Percentiles rank a stretch among this genome's conserved stretches.
Conservation (phyloP, 495 filamentous ascomycete species). For the Pseudoneurospora amorphoporcata region DNA sequence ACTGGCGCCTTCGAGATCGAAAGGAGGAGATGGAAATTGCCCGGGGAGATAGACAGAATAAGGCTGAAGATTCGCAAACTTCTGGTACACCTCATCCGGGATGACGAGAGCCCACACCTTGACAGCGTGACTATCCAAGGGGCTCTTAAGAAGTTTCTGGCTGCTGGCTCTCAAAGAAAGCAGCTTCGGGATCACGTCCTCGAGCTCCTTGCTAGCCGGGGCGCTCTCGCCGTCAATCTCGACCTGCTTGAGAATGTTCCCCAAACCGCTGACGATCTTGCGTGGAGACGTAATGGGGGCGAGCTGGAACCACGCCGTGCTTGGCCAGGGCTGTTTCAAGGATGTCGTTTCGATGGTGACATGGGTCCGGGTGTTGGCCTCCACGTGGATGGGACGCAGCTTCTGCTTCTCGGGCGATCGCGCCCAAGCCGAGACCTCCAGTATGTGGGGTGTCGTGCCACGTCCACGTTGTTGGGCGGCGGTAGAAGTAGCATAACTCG, state of each 20-base stretch:
- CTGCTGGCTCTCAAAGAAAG: constrained; percentile 31
- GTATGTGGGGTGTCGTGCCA: constrained; percentile 45
- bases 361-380: constrained; percentile 19
- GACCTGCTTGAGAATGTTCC: constrained; percentile 71
- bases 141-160: neutral
- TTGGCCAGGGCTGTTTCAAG: neutral
- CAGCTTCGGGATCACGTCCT: constrained; percentile 50
- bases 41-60: neutral
- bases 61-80: neutral
- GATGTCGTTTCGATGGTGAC: constrained; percentile 9
- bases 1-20: neutral
- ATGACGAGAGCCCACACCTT: constrained; percentile 70
- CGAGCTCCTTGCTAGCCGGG: constrained; percentile 70
- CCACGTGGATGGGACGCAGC: constrained; percentile 5
- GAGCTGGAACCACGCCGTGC: constrained; percentile 36
- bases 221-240: constrained; percentile 38
- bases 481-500: constrained; percentile 35
- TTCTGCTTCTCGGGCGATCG: constrained; percentile 4
- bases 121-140: constrained; percentile 33
- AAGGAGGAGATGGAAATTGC: neutral
- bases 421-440: constrained; percentile 42
- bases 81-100: constrained; percentile 19
- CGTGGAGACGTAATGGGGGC: constrained; percentile 55
- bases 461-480: constrained; percentile 47
- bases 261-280: constrained; percentile 56